Conservation (phyloP, 805 yeast species). For the Saccharomyces jurei region DNA sequence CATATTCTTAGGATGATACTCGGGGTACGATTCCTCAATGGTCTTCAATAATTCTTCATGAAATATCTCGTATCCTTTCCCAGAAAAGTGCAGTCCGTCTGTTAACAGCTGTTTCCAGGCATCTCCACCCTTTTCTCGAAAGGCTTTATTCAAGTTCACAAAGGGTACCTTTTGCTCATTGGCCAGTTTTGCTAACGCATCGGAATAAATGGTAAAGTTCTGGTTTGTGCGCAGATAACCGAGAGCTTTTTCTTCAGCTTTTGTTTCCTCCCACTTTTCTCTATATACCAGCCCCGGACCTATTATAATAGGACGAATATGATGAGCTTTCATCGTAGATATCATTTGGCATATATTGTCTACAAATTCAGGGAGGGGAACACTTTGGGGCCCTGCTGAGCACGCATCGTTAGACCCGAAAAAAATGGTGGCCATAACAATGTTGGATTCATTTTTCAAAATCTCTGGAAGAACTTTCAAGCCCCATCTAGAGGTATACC, state of each 20-base stretch:
- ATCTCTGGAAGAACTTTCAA: slow-evolving; percentile 41
- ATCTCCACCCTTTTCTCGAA: slow-evolving; percentile 32
- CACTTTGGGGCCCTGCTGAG: slow-evolving; percentile 37
- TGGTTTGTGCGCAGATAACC: slow-evolving; percentile 42
- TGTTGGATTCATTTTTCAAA: slow-evolving; percentile 40
- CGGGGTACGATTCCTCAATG: slow-evolving; percentile 41
- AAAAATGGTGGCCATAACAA: slow-evolving; percentile 47
- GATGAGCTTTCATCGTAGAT: slow-evolving; percentile 32
- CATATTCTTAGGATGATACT: slow-evolving; percentile 37
- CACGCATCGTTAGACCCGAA: slow-evolving; percentile 79
- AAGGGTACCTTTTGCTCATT: slow-evolving; percentile 43
- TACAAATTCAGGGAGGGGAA: slow-evolving; percentile 42
- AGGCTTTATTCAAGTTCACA: slow-evolving; percentile 44
- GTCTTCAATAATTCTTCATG: slow-evolving; percentile 36
- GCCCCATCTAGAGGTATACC: slow-evolving; percentile 65
- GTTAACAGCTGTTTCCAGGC: slow-evolving; percentile 36
- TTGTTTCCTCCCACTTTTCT: slow-evolving; percentile 33
- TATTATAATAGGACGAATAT: slow-evolving; percentile 47
- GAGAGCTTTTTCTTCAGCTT: slow-evolving; percentile 28
- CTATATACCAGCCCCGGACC: slow-evolving; percentile 55
- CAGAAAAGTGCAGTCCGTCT: slow-evolving; percentile 58
- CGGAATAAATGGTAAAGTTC: slow-evolving; percentile 41
- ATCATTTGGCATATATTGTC: slow-evolving; percentile 42
- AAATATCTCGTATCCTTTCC: slow-evolving; percentile 43
- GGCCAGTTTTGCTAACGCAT: slow-evolving; percentile 42